Conservation (phyloP, 768 basidiomycete genomes). For the Agaricus sinodeliciosus region DNA sequence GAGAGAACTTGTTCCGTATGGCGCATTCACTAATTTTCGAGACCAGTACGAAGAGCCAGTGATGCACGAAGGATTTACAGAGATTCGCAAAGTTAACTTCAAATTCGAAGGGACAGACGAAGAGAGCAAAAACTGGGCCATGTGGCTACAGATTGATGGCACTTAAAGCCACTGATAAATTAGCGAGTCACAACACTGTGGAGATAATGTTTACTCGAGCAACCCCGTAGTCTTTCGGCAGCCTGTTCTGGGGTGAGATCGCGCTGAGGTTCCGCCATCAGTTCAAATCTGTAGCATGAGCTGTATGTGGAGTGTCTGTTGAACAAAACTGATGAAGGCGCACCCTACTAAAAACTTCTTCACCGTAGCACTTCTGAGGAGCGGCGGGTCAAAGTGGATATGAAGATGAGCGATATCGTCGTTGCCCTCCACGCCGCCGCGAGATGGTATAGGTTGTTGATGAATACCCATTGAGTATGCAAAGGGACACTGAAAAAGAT, state of each 20-base stretch:
- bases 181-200: not conserved
- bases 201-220: slow-evolving; percentile 57
- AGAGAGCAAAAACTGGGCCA: slow-evolving; percentile 66
- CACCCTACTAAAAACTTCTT: slow-evolving; percentile 89
- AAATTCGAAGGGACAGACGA: slow-evolving; percentile 71
- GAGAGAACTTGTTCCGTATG: slow-evolving; percentile 52
- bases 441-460: slow-evolving; percentile 61
- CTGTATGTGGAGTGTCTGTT: slow-evolving; percentile 2
- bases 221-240: slow-evolving; percentile 52
- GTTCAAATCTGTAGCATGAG: slow-evolving; percentile 56
- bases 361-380: slow-evolving; percentile 75
- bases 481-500: slow-evolving; percentile 80
- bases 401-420: slow-evolving; percentile 73
- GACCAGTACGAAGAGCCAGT: slow-evolving; percentile 62
- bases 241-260: slow-evolving; percentile 90
- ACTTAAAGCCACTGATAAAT: slow-evolving; percentile 32
- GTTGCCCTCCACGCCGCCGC: slow-evolving; percentile 28
- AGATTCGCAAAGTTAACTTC: slow-evolving; percentile 77
- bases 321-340: slow-evolving; percentile 18
- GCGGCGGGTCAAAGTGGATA: slow-evolving; percentile 80
- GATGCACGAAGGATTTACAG: slow-evolving; percentile 65
- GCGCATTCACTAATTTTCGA: slow-evolving; percentile 52
- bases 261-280: slow-evolving; percentile 87
- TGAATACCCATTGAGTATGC: slow-evolving; percentile 95
- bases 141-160: slow-evolving; percentile 81